A percentile compares a stretch with the other conserved stretches of the same genome.
Evolutionary conservation across 202 grass and related monocot genomes (phyloP).

Genomic region (Elaeis oleifera): DNA sequence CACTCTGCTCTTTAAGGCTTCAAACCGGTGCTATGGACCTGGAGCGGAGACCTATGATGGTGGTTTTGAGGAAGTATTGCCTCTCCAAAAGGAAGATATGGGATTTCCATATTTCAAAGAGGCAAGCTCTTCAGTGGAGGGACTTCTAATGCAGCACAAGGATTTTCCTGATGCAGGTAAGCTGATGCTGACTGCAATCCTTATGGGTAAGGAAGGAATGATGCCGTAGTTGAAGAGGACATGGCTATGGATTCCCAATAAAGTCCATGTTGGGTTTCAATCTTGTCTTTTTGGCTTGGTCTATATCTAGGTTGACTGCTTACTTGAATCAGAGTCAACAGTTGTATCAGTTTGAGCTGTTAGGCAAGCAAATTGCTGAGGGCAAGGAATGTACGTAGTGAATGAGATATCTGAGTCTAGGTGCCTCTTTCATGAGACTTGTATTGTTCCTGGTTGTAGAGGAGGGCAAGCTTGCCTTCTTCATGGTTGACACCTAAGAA

Average conservation of each 20-base stretch:
- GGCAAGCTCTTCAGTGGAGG: constrained; percentile 61
- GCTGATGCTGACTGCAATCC: constrained; percentile 70
- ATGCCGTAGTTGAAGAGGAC: constrained; percentile 25
- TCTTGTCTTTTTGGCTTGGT: too few relatives aligned
- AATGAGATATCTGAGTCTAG: too few relatives aligned
- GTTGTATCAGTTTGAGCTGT: too few relatives aligned
- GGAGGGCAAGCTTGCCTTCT: too few relatives aligned
- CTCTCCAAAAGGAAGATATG: constrained; percentile 52
- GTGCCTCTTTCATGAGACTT: too few relatives aligned
- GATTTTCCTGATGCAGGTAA: constrained; percentile 91
- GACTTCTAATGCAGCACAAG: constrained; percentile 69
- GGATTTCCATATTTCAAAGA: constrained; percentile 33
- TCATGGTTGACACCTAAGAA: too few relatives aligned
- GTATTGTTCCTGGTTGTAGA: too few relatives aligned
- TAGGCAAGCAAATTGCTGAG: too few relatives aligned
- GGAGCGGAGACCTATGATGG: constrained; percentile 46
- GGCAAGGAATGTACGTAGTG: too few relatives aligned
- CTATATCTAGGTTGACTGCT: too few relatives aligned
- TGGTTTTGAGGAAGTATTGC: constrained; percentile 70
- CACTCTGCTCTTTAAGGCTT: constrained; percentile 64
- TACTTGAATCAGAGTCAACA: too few relatives aligned
- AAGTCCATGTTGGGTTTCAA: too few relatives aligned
- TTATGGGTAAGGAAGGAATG: constrained; percentile 48
- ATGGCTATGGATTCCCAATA: constrained; percentile 32
- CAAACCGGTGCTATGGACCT: constrained; percentile 51